These are phyloP conservation scores for Neobulgaria alba DNA, from an alignment of 2,329 filamentous ascomycete species.

Conservation along the genomic window DNA sequence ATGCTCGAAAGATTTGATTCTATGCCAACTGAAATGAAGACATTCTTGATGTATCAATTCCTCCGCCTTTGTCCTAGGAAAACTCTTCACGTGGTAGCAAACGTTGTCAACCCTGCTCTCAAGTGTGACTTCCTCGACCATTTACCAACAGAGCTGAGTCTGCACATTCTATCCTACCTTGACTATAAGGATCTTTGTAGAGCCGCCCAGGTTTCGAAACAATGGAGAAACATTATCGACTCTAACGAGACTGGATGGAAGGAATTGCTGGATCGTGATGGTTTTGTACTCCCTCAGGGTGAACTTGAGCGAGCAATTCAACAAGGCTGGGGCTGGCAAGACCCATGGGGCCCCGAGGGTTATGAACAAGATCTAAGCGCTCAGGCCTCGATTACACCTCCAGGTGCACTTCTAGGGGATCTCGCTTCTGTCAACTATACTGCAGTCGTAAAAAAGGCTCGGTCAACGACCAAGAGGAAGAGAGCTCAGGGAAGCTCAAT, in stretches of 20 bases:
- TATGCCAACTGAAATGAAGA: conserved; percentile 86
- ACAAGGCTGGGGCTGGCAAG: conserved; percentile 98
- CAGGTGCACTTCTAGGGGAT: conserved; percentile 39
- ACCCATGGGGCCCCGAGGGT: conserved; percentile 64
- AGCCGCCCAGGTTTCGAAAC: conserved; percentile 86
- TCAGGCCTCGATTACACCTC: conserved; percentile 26
- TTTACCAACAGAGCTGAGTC: conserved; percentile 76
- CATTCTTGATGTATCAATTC: conserved; percentile 94
- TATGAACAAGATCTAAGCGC: conserved; percentile 73
- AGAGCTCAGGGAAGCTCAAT: conserved; percentile 15
- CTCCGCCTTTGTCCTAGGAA: conserved; percentile 80
- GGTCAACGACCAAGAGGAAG: conserved; percentile 28
- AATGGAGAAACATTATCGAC: conserved; percentile 86
- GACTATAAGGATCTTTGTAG: conserved; percentile 79
- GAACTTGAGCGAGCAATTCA: conserved; percentile 79
- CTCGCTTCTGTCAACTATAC: conserved; percentile 10
- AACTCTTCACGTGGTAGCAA: conserved; percentile 80
- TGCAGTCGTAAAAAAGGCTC: conserved; percentile 16
- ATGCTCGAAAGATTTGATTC: conserved; percentile 87
- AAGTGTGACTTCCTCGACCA: conserved; percentile 88
- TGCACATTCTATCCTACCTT: conserved; percentile 81
- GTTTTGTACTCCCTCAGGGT: conserved; percentile 67
- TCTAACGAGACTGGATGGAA: conserved; percentile 96
- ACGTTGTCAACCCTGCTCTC: conserved; percentile 84
- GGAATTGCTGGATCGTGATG: conserved; percentile 76